Percentiles rank a stretch among this genome's conserved stretches.
phyloP scores from a whole-genome alignment of 345 rosid genomes.

The Eucalyptus erythrocorys region DNA sequence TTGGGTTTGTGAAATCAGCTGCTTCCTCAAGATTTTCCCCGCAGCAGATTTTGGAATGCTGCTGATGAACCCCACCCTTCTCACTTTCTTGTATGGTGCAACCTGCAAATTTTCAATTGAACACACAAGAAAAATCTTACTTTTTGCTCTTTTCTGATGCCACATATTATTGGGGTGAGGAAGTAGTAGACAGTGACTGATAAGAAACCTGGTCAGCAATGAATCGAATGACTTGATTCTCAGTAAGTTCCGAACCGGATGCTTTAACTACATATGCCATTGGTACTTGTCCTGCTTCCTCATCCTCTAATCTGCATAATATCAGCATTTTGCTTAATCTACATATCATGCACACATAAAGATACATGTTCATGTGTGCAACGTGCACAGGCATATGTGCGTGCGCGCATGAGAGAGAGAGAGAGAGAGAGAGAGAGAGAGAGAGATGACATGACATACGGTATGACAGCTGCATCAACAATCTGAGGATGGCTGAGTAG shows the following conservation, averaged over 20 bases:
- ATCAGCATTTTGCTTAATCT: neutral
- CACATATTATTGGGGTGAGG: neutral
- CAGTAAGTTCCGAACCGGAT: conserved; percentile 23
- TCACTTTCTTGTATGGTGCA: conserved; percentile 60
- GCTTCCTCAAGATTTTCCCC: conserved; percentile 50
- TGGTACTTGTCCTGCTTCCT: conserved; percentile 57
- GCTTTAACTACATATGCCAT: conserved; percentile 58
- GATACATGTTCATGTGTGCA: neutral
- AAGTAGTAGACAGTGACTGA: neutral
- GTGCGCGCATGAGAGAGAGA: neutral
- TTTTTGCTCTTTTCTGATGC: neutral
- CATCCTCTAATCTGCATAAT: conserved; percentile 38
- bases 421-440: neutral
- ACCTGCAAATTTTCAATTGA: conserved; percentile 19
- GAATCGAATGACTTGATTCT: conserved; percentile 40
- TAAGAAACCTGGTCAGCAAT: conserved; percentile 39
- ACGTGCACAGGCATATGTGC: neutral
- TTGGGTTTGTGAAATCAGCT: conserved; percentile 28
- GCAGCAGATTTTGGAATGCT: conserved; percentile 55
- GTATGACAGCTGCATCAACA: conserved; percentile 51
- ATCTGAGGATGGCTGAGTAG: conserved; percentile 38
- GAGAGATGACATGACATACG: conserved; percentile 12
- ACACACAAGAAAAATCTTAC: neutral
- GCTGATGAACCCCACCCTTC: conserved; percentile 33
- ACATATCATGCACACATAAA: neutral